These are phyloP conservation scores for Lichtheimia ornata DNA, from an alignment of 371 early-diverging fungal genomes.

Conservation along the genomic window DNA sequence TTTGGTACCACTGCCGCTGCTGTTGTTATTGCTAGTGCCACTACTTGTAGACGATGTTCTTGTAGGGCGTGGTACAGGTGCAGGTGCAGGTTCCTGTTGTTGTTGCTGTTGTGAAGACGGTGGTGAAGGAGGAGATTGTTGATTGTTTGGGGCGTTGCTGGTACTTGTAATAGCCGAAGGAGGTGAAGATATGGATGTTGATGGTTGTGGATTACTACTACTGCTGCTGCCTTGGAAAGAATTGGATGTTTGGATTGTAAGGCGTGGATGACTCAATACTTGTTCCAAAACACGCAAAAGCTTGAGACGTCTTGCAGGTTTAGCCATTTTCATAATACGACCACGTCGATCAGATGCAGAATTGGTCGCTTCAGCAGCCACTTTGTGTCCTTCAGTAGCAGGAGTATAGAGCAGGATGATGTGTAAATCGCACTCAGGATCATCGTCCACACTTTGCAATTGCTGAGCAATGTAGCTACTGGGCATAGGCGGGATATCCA, in stretches of 20 bases:
- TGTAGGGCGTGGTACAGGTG: conserved; percentile 11
- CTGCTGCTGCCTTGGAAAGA: background rate
- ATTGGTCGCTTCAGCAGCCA: conserved; percentile 44
- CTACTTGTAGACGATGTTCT: conserved; percentile 2
- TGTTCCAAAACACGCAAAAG: conserved; percentile 43
- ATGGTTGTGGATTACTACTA: background rate
- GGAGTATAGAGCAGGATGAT: conserved; percentile 47
- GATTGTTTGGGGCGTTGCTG: background rate
- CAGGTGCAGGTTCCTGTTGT: conserved; percentile 9
- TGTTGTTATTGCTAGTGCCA: too few species aligned
- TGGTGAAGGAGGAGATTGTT: conserved; percentile 1
- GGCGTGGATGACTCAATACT: conserved; percentile 25
- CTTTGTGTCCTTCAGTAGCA: conserved; percentile 46
- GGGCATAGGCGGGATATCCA: conserved; percentile 49
- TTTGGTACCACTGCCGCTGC: conserved; percentile 9
- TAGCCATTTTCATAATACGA: conserved; percentile 54
- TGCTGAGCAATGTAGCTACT: conserved; percentile 39
- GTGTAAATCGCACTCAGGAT: conserved; percentile 46
- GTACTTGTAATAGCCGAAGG: background rate
- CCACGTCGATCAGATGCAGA: conserved; percentile 45
- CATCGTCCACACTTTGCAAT: conserved; percentile 45
- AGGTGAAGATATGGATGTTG: background rate
- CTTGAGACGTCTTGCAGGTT: conserved; percentile 57
- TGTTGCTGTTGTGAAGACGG: background rate
- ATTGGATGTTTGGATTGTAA: conserved; percentile 2